Evolutionary conservation across 2,329 filamentous ascomycete genomes (phyloP).

Genomic region (Stemphylium vesicarium): DNA sequence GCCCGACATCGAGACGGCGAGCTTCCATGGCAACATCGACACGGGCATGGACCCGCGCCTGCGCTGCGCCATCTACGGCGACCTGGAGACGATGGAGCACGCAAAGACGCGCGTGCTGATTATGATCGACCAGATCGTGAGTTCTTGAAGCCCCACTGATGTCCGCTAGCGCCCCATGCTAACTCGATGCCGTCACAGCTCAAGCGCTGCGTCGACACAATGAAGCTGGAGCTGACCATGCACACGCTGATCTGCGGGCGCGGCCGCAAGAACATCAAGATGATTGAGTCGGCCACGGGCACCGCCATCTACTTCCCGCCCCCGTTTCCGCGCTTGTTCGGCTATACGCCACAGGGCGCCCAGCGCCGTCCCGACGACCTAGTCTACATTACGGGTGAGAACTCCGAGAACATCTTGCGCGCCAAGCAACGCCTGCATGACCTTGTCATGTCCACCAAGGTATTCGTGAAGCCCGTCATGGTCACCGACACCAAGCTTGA

Average conservation of each 20-base stretch:
- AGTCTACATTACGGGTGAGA: conserved; percentile 94
- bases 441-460: conserved; percentile 77
- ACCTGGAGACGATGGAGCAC: conserved; percentile 93
- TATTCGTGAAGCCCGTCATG: conserved; percentile 83
- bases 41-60: conserved; percentile 86
- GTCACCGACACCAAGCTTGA: conserved; percentile 93
- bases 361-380: conserved; percentile 83
- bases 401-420: conserved; percentile 78
- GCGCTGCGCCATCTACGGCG: conserved; percentile 91
- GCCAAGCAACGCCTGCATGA: conserved; percentile 94
- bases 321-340: conserved; percentile 88
- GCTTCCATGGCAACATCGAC: conserved; percentile 74
- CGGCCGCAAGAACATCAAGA: conserved; percentile 95
- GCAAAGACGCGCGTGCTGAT: conserved; percentile 95
- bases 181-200: conserved; percentile 59
- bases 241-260: conserved; percentile 93
- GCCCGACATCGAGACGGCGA: conserved; percentile 77
- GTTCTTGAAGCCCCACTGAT: conserved; percentile 41
- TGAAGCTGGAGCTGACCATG: conserved; percentile 83
- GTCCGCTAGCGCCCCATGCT: conserved; percentile 40
- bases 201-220: conserved; percentile 75
- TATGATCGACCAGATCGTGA: conserved; percentile 93
- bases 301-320: conserved; percentile 98
- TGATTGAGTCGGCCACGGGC: conserved; percentile 93
- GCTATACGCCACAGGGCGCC: conserved; percentile 84